Evolutionary conservation across 2,329 filamentous ascomycete species (phyloP), one percentile per base, ranked within the genome.

Genomic region (Hypoxylon rubiginosum): DNA sequence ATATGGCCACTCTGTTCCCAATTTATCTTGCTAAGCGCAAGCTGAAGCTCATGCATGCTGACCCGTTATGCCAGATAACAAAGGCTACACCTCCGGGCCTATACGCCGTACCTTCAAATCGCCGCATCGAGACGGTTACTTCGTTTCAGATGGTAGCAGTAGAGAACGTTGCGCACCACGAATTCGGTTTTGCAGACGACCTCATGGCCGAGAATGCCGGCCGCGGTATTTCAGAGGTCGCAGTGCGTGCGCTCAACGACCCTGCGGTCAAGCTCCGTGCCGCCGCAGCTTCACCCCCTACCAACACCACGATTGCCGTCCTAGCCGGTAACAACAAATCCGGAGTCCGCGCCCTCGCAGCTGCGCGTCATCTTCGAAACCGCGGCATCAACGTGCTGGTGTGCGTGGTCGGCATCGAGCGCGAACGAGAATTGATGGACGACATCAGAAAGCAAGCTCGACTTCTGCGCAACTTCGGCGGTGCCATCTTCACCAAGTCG

Each of bases 271-370:
- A 82, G 78, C 84, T 85, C 50, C 87, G 82, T 50, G 84, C 76
- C 52, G 82, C 70, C 21, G 71, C 75, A 2, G 63, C 71, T 4
- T 75, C 75, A 17, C 71, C 72, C 6, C 77, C 73, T 49, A 78
- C 66, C 39, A 55, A 79, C 28, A 69, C 76, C 59, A 83, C 84
- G 0, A 81, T 89, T 32, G 89, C 97, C 21, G 88, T 98, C 6
- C 84, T 98, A n/a, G 94, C 93, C 0, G 95, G 96, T n/a, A 98
- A 97, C 78, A 95, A 97, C 79, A 93, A 93, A 71, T 94, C 91
- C 0, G 94, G 95, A 41, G 90, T 92, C 39, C 87, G 95, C 63
- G 93, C 94, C 2, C 85, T 98, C 57, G 92, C 93, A 13, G 94
- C 94, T 3, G 94, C 91, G 28, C 89, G 96, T 4, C 94, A 98